A percentile compares a stretch with the other conserved stretches of the same genome.
Conservation (phyloP, 257 asterid genomes). For the Schizonepeta tenuifolia region DNA sequence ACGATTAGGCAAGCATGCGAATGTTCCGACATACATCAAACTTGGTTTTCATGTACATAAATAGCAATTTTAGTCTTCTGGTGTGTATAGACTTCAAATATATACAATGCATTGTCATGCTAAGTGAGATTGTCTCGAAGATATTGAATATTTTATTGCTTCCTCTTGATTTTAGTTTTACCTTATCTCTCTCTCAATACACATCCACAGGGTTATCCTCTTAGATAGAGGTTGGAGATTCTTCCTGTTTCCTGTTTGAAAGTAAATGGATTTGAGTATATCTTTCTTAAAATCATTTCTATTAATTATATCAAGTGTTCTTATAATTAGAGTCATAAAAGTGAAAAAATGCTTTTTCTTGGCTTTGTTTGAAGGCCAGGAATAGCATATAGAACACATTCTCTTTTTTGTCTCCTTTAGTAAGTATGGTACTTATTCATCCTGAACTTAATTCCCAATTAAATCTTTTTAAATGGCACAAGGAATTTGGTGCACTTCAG, state of each 20-base stretch:
- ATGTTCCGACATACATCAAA: slow-evolving; percentile 7
- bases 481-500: slow-evolving; percentile 42
- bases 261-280: slow-evolving; percentile 33
- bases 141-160: slow-evolving; percentile 8
- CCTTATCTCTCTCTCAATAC: not conserved
- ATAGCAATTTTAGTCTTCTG: not conserved
- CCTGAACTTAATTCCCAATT: slow-evolving; percentile 44
- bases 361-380: slow-evolving; percentile 68
- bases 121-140: not conserved
- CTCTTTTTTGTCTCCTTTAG: slow-evolving; percentile 63
- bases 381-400: slow-evolving; percentile 66
- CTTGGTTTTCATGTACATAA: slow-evolving; percentile 21
- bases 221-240: slow-evolving; percentile 34
- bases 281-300: slow-evolving; percentile 24
- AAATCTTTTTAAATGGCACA: slow-evolving; percentile 51
- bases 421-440: slow-evolving; percentile 73
- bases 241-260: slow-evolving; percentile 34
- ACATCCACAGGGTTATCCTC: slow-evolving; percentile 1
- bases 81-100: not conserved
- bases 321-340: slow-evolving; percentile 8
- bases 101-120: slow-evolving; percentile 11
- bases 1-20: slow-evolving; percentile 33
- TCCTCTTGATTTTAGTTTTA: not conserved
- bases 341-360: slow-evolving; percentile 50
- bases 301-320: slow-evolving; percentile 13